Base-by-base conservation (phyloP, 2,329 filamentous ascomycete genomes). In the Penicillium sp. region DNA sequence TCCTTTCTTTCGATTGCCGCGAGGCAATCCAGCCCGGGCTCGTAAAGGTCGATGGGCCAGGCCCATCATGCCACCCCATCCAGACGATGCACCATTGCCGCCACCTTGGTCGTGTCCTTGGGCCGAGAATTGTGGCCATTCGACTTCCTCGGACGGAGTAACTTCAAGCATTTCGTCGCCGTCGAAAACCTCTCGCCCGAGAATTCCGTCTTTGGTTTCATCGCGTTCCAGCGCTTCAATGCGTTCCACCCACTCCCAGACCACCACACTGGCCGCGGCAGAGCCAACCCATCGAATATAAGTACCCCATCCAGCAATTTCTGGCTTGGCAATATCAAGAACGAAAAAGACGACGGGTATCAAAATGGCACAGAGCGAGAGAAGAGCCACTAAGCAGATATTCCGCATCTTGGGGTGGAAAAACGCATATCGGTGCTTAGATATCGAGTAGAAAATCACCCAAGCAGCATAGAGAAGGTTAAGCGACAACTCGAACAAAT, bases 271-370 rank as follows among this genome's bases (percentile, higher is more conserved):
- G 28, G 92, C 92, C 1, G 91, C 91, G 0, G 92, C 91, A 1
- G 91, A 91, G 45, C 92, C 92, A n/a, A 96, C 92, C 92, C 92
- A 97, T 67, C 91, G 82, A 43, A 96, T 92, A 69, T 96, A 97
- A 68, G 96, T 92, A 69, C 92, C 92, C 92, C 92, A 97, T 9
- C 89, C 90, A 37, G 90, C 90, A 58, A 96, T 88, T 58, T 90
- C 86, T 26, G 90, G 88, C 66, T 93, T 88, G 9, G 88, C 88
- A 46, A 97, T 91, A 69, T 97, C 92, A 63, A 95, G 80, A 55
- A 96, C 89, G 72, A 97, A 97, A 71, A 97, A 97, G 5, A 96
- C 89, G 17, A 96, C 88, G 0, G 92, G 92, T 0, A 95, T 91
- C 5, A 96, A 78, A 43, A 97, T 87, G n/a, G 91, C 86, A 45